Percentiles rank a stretch among this genome's conserved stretches.
These are phyloP conservation scores for Pyrus communis DNA, from an alignment of 306 rosid genomes.

Conservation along the genomic window DNA sequence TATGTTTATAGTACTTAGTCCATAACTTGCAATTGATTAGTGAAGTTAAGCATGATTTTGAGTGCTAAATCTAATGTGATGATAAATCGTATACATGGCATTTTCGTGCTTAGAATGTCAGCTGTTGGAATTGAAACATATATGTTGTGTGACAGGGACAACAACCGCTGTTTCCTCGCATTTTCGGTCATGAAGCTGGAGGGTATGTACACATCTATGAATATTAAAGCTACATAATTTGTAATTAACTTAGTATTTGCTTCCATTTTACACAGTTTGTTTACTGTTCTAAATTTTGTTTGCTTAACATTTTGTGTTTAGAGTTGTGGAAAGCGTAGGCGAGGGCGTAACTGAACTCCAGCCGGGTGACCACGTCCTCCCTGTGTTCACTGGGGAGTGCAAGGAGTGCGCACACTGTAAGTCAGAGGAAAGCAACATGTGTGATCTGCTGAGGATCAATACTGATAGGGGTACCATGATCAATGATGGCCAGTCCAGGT, in stretches of 20 bases:
- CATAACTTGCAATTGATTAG: not conserved
- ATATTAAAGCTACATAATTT: not conserved
- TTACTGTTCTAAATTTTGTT: not conserved
- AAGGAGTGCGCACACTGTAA: slow-evolving; percentile 52
- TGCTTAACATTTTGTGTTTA: not conserved
- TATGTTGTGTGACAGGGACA: slow-evolving; percentile 8
- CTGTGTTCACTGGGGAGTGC: slow-evolving; percentile 47
- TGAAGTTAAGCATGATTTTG: not conserved
- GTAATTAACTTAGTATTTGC: not conserved
- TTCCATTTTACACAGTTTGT: not conserved
- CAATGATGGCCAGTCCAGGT: slow-evolving; percentile 49
- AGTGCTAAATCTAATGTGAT: not conserved
- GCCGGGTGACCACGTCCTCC: slow-evolving; percentile 51
- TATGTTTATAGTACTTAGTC: not conserved
- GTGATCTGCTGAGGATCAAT: slow-evolving; percentile 14
- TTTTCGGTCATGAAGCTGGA: slow-evolving; percentile 59
- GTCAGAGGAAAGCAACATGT: slow-evolving; percentile 39
- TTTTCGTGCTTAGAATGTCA: not conserved
- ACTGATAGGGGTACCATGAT: slow-evolving; percentile 19
- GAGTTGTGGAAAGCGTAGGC: slow-evolving; percentile 58
- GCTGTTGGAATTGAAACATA: not conserved
- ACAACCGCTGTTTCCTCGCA: slow-evolving; percentile 3
- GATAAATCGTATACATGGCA: not conserved
- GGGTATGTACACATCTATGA: slow-evolving; percentile 24
- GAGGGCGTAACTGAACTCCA: slow-evolving; percentile 49